These are phyloP conservation scores for Gelatoporia subvermispora DNA, from an alignment of 768 basidiomycete species.

Conservation along the genomic window DNA sequence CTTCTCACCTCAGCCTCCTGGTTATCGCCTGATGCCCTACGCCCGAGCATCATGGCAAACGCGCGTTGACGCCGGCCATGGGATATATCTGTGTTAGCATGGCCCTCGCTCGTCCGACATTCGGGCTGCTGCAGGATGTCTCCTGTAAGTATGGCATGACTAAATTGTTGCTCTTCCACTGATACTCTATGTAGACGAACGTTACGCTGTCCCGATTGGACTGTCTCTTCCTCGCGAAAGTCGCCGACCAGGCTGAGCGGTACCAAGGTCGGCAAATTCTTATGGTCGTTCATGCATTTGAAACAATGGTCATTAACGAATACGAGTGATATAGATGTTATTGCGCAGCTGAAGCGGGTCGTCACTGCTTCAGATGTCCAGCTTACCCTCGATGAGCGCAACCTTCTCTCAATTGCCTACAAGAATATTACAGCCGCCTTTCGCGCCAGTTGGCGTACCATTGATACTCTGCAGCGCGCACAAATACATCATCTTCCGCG, in stretches of 20 bases:
- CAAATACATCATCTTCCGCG: conserved; percentile 46
- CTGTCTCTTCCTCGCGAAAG: conserved; percentile 63
- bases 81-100: no score
- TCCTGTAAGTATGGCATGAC: neutral
- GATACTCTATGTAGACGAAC: conserved; percentile 5
- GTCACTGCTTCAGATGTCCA: conserved; percentile 62
- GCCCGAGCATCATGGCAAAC: no score
- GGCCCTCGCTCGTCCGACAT: no score
- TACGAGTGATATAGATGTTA: conserved; percentile 48
- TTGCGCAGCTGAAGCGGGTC: conserved; percentile 72
- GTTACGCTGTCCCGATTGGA: conserved; percentile 27
- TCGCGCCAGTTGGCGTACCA: conserved; percentile 79
- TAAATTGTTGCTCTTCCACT: neutral
- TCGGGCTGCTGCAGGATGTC: neutral
- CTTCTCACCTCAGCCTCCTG: no score
- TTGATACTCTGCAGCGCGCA: conserved; percentile 72
- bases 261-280: conserved; percentile 60
- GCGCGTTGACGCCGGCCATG: no score
- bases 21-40: no score
- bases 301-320: neutral
- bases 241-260: conserved; percentile 85
- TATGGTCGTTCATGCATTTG: neutral
- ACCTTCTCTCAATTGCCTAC: conserved; percentile 84
- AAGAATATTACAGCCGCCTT: conserved; percentile 85
- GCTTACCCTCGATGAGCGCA: conserved; percentile 81